Conservation (phyloP, 257 asterid genomes). For the Galeopsis tetrahit region DNA sequence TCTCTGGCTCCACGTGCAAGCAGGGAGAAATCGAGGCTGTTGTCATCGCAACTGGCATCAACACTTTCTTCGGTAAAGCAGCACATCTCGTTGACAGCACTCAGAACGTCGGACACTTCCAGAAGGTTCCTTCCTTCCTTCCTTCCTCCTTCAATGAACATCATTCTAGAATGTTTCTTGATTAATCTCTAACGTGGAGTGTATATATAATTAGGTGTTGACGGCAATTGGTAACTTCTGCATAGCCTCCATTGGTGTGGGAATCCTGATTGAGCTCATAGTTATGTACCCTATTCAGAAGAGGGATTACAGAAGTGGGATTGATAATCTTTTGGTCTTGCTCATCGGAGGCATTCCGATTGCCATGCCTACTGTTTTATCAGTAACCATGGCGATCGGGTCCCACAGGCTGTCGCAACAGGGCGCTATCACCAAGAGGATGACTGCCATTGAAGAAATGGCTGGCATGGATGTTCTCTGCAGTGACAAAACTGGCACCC, state of each 20-base stretch:
- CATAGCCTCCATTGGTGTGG: conserved; percentile 70
- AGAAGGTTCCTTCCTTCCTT: conserved; percentile 51
- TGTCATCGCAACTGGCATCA: conserved; percentile 82
- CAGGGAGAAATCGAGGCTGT: conserved; percentile 90
- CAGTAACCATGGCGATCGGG: conserved; percentile 92
- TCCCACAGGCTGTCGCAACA: conserved; percentile 83
- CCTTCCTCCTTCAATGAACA: no score
- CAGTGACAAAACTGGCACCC: conserved; percentile 91
- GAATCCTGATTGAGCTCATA: conserved; percentile 63
- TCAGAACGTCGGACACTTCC: conserved; percentile 82
- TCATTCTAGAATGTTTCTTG: no score
- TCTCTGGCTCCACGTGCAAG: conserved; percentile 87
- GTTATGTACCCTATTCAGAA: conserved; percentile 85
- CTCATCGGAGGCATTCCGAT: conserved; percentile 92
- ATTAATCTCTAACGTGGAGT: not conserved
- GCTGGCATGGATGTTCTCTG: conserved; percentile 95
- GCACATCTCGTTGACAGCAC: conserved; percentile 93
- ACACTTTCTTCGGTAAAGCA: conserved; percentile 86
- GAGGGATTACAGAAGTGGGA: conserved; percentile 66
- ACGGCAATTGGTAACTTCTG: conserved; percentile 85
- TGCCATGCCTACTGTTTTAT: conserved; percentile 89
- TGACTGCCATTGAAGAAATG: conserved; percentile 95
- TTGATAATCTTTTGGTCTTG: conserved; percentile 73
- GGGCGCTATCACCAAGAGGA: conserved; percentile 89
- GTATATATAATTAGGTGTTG: conserved; percentile 50